phyloP scores from a whole-genome alignment of 768 basidiomycete genomes.

The Leucosporidium yakuticum region DNA sequence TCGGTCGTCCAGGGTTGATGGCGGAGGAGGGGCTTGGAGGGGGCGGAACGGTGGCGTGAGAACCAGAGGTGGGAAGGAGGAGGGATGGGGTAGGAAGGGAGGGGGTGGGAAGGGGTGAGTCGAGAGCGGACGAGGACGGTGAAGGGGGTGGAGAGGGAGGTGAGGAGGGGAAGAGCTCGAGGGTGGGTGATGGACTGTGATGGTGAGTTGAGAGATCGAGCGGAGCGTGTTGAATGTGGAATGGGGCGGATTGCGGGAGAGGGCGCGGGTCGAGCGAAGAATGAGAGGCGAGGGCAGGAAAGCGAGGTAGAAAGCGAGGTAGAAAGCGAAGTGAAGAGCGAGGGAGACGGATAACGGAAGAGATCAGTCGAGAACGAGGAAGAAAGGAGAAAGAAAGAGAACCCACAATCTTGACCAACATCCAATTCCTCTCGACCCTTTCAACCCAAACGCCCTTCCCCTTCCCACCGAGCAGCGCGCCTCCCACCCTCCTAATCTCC shows the following conservation, averaged over 20 bases:
- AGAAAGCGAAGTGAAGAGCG: too few relatives aligned
- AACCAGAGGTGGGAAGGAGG: slow-evolving; percentile 30
- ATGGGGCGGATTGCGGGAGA: too few relatives aligned
- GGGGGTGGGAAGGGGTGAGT: background rate
- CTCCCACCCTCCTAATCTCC: slow-evolving; percentile 11
- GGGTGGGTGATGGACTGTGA: slow-evolving; percentile 23
- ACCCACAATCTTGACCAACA: slow-evolving; percentile 29
- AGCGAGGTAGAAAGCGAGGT: too few relatives aligned
- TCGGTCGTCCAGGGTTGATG: slow-evolving; percentile 8
- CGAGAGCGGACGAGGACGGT: slow-evolving; percentile 20
- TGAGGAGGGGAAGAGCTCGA: slow-evolving; percentile 16
- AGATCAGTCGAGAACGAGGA: background rate
- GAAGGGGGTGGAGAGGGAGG: slow-evolving; percentile 20
- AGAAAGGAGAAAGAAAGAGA: background rate
- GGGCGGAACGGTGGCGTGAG: slow-evolving; percentile 29
- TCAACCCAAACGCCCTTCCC: slow-evolving; percentile 18
- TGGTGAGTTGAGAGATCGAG: too few relatives aligned
- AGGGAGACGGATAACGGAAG: too few relatives aligned
- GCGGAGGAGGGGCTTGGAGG: slow-evolving; percentile 5
- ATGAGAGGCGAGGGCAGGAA: too few relatives aligned
- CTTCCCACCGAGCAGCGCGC: background rate
- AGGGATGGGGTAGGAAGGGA: slow-evolving; percentile 15
- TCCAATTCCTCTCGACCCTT: slow-evolving; percentile 31
- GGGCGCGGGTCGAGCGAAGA: too few relatives aligned
- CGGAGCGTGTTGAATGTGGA: too few relatives aligned